These are phyloP conservation scores for Dimocarpus longan DNA, from an alignment of 345 rosid genomes.

Conservation along the genomic window DNA sequence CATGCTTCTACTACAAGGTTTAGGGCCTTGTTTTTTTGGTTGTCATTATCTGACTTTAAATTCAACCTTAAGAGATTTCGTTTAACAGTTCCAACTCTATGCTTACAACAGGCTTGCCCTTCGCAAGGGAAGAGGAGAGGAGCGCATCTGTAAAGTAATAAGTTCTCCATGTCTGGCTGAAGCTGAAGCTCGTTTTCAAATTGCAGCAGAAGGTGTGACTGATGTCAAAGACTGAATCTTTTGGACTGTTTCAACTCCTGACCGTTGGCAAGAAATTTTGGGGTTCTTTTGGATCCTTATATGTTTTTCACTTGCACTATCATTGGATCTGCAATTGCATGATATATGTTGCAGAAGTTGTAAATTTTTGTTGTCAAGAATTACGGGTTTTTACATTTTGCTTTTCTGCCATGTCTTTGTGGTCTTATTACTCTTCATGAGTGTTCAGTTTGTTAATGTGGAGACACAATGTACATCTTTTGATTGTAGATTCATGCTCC, in stretches of 20 bases:
- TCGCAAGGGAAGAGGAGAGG: slow-evolving; percentile 94
- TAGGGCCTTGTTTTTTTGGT: not conserved
- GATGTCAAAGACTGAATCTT: slow-evolving; percentile 78
- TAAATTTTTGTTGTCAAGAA: slow-evolving; percentile 4
- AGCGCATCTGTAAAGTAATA: slow-evolving; percentile 94
- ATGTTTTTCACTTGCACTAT: not conserved
- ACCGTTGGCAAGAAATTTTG: not conserved
- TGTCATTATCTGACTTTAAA: not conserved
- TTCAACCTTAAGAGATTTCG: not conserved
- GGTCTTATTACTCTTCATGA: not conserved
- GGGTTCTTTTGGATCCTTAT: not conserved
- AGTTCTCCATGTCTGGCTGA: slow-evolving; percentile 95
- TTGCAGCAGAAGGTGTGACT: slow-evolving; percentile 79
- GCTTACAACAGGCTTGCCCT: slow-evolving; percentile 63
- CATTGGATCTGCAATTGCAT: not conserved
- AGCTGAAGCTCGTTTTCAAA: slow-evolving; percentile 92
- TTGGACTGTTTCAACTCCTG: not conserved
- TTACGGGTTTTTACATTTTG: not conserved
- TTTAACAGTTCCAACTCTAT: not conserved
- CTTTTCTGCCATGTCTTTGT: not conserved
- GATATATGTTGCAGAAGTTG: not conserved
- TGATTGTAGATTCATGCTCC: not conserved
- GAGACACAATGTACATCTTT: not conserved
- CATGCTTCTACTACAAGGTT: slow-evolving; percentile 99
- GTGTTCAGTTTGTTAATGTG: not conserved